These are phyloP conservation scores for Stenogyne calaminthoides DNA, from an alignment of 305 asterid species.

Conservation along the genomic window DNA sequence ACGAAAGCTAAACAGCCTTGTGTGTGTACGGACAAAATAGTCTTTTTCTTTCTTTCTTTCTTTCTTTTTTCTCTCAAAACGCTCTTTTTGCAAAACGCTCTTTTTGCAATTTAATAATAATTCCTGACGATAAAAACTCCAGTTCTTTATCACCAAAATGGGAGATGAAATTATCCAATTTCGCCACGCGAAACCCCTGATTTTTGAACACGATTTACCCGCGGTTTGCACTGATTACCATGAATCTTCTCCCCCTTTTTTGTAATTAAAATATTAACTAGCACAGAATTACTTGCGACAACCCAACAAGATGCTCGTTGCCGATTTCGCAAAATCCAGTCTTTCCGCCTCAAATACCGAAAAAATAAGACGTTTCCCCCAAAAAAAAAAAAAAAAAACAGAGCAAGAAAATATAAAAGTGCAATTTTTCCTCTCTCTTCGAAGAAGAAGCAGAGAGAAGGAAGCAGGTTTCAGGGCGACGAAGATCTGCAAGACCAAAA, in stretches of 20 bases:
- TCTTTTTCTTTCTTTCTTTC: constrained; percentile 19
- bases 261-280: neutral
- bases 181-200: constrained; percentile 30
- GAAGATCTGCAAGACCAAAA: constrained; percentile 22
- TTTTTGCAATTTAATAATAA: constrained; percentile 14
- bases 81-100: constrained; percentile 17
- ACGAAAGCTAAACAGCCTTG: constrained; percentile 54
- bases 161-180: constrained; percentile 33
- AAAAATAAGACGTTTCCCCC: constrained; percentile 9
- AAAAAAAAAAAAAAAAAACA: too few relatives aligned
- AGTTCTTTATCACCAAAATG: constrained; percentile 33
- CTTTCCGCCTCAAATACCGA: constrained; percentile 6
- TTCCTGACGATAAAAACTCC: constrained; percentile 24
- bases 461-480: constrained; percentile 12
- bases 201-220: constrained; percentile 23
- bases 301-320: constrained; percentile 21
- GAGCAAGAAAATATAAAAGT: neutral
- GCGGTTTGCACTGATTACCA: constrained; percentile 16
- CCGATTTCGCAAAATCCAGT: neutral
- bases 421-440: constrained; percentile 19
- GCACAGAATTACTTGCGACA: constrained; percentile 2
- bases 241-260: constrained; percentile 2
- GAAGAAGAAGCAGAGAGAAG: constrained; percentile 23
- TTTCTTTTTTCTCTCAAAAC: constrained; percentile 16
- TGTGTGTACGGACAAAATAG: constrained; percentile 43